Percentiles rank a stretch among this genome's conserved stretches.
phyloP scores from a whole-genome alignment of 2,329 filamentous ascomycete species.

The Plectosphaerella sp. region DNA sequence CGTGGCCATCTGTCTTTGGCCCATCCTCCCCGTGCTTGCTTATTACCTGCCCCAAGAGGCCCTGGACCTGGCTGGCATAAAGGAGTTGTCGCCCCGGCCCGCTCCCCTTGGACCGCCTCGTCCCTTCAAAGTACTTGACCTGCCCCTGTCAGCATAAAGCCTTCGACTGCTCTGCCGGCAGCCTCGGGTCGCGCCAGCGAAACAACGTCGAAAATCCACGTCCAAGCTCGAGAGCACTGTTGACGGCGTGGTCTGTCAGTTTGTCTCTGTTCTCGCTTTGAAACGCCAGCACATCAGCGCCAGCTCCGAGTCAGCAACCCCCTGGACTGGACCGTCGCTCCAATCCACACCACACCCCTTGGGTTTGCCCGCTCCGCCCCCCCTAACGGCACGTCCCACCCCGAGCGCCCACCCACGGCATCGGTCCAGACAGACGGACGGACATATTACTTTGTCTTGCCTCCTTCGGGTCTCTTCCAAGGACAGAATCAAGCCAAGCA shows the following conservation, averaged over 20 bases:
- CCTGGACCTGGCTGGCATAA: background rate
- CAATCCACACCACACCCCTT: too few species aligned
- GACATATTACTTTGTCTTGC: too few species aligned
- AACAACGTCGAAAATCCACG: background rate
- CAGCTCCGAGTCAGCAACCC: background rate
- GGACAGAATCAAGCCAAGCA: too few species aligned
- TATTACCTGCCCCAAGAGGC: background rate
- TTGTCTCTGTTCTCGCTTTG: background rate
- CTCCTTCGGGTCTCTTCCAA: too few species aligned
- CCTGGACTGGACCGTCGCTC: background rate
- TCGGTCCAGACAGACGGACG: background rate
- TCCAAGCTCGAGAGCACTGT: background rate
- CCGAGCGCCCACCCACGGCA: conserved; percentile 1
- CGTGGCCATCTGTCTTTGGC: background rate
- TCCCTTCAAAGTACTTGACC: background rate
- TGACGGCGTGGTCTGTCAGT: background rate
- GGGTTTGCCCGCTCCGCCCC: background rate
- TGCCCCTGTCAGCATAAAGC: background rate
- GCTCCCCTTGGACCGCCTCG: too few species aligned
- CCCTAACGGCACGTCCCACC: background rate
- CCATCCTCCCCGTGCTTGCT: background rate
- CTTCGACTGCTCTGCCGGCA: background rate
- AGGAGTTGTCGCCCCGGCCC: background rate
- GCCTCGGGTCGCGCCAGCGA: background rate
- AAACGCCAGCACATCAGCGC: conserved; percentile 1